Conservation (phyloP, 306 rosid genomes). For the Rosa lucieae region DNA sequence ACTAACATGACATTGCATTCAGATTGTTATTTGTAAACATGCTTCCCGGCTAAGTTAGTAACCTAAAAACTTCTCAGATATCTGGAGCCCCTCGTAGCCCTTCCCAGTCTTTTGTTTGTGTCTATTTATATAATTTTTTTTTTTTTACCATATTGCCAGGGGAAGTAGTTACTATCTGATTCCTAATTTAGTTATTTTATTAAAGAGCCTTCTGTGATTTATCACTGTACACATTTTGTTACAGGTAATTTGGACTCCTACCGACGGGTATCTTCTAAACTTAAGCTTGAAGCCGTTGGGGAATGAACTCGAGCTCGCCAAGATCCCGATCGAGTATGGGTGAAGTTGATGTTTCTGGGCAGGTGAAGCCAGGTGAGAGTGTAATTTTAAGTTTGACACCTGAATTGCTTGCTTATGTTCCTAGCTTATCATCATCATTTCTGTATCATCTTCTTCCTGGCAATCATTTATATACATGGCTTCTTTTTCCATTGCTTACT, state of each 20-base stretch:
- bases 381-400: background rate
- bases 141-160: background rate
- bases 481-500: background rate
- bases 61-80: background rate
- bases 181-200: slow-evolving; percentile 10
- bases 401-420: background rate
- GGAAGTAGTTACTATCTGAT: slow-evolving; percentile 12
- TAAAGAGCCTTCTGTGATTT: slow-evolving; percentile 23
- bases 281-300: slow-evolving; percentile 67
- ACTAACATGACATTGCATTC: background rate
- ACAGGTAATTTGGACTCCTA: slow-evolving; percentile 73
- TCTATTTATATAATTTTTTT: background rate
- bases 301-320: slow-evolving; percentile 31
- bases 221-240: slow-evolving; percentile 27
- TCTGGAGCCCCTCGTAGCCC: background rate
- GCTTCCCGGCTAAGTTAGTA: background rate
- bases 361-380: slow-evolving; percentile 61
- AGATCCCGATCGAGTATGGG: slow-evolving; percentile 43
- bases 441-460: background rate
- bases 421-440: background rate
- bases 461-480: background rate
- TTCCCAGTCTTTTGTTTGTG: background rate
- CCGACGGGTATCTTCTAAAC: slow-evolving; percentile 73
- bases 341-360: slow-evolving; percentile 60
- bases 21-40: background rate